A percentile compares a stretch with the other conserved stretches of the same genome.
Conservation (phyloP, 352 stramenopile species). For the Globisporangium paddicum region DNA sequence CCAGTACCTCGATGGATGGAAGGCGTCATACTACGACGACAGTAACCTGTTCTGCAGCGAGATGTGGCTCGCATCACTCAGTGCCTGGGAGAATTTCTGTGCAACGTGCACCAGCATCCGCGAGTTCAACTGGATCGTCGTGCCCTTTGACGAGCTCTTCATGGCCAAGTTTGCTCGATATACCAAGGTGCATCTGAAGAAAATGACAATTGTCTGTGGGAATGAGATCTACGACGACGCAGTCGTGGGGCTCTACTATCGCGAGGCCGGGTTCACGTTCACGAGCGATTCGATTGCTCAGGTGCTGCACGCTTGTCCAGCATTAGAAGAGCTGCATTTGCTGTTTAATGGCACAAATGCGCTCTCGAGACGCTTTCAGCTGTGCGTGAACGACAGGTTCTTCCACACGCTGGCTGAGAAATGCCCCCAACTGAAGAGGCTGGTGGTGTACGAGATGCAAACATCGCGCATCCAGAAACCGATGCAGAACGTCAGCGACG, state of each 20-base stretch:
- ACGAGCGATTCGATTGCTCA: neutral
- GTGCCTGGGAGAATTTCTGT: slow-evolving; percentile 1
- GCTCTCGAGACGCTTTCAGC: slow-evolving; percentile 1
- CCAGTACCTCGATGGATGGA: slow-evolving; percentile 24
- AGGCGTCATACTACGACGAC: slow-evolving; percentile 9
- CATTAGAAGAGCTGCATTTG: slow-evolving; percentile 12
- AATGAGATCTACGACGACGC: slow-evolving; percentile 11
- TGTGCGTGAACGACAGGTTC: neutral
- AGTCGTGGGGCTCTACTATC: slow-evolving; percentile 4
- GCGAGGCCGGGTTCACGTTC: neutral
- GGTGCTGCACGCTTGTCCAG: slow-evolving; percentile 5
- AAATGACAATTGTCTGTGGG: slow-evolving; percentile 7
- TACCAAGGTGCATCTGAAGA: neutral
- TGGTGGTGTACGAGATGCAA: slow-evolving; percentile 9
- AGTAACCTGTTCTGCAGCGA: slow-evolving; percentile 16
- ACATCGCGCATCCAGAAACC: neutral
- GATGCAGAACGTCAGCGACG: slow-evolving; percentile 3
- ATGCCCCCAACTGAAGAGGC: neutral
- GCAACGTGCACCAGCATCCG: neutral
- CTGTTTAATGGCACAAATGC: slow-evolving; percentile 3
- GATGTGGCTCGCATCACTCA: slow-evolving; percentile 9
- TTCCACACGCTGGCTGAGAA: neutral
- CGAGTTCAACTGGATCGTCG: slow-evolving; percentile 15
- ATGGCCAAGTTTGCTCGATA: neutral
- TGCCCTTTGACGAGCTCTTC: slow-evolving; percentile 3